phyloP scores from a whole-genome alignment of 192 early-diverging fungal genomes.

The Linnemannia elongata region DNA sequence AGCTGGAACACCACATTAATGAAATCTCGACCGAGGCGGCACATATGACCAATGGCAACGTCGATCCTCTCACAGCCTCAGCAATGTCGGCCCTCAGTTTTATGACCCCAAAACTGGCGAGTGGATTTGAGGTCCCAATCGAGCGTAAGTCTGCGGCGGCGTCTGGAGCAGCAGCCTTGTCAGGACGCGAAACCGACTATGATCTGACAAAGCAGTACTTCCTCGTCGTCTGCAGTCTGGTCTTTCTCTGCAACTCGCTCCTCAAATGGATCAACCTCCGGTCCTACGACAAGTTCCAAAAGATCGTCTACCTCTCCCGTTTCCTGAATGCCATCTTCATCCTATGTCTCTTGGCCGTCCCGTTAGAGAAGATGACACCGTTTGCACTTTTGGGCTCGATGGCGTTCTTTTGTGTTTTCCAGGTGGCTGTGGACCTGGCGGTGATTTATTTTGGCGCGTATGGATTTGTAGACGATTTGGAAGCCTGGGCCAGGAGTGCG shows the following conservation, averaged over 20 bases:
- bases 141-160: constrained; percentile 2
- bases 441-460: constrained; percentile 52
- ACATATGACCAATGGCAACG: background rate
- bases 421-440: constrained; percentile 37
- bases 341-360: constrained; percentile 33
- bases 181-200: constrained; percentile 18
- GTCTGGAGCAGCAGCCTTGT: background rate
- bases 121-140: constrained; percentile 32
- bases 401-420: constrained; percentile 32
- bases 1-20: constrained; percentile 31
- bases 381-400: constrained; percentile 37
- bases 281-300: constrained; percentile 43
- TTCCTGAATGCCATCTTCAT: constrained; percentile 35
- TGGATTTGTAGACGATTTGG: constrained; percentile 40
- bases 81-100: background rate
- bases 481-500: constrained; percentile 43
- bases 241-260: constrained; percentile 43
- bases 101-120: background rate
- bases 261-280: constrained; percentile 51
- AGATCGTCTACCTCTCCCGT: constrained; percentile 39
- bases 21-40: background rate
- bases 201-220: constrained; percentile 42
- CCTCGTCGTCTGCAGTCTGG: constrained; percentile 35
- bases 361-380: constrained; percentile 32
- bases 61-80: background rate